These are phyloP conservation scores for Rhododendron ovatum DNA, from an alignment of 148 eudicot genomes.

Conservation along the genomic window DNA sequence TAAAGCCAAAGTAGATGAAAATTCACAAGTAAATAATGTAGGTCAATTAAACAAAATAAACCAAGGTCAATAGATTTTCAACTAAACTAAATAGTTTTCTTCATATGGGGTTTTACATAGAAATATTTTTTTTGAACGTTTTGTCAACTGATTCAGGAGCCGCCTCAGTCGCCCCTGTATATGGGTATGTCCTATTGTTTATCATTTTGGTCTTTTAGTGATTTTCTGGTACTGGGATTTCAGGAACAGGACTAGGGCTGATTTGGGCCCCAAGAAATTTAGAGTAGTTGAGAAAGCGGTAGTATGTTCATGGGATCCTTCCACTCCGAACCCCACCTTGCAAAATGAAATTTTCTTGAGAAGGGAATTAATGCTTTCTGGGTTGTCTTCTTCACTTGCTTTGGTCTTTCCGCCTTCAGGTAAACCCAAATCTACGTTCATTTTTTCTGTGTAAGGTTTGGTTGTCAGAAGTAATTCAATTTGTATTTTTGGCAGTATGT, in stretches of 20 bases:
- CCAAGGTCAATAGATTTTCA: no score
- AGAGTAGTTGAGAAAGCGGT: slow-evolving; percentile 25
- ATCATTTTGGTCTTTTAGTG: background rate
- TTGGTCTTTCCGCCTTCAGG: slow-evolving; percentile 42
- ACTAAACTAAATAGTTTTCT: no score
- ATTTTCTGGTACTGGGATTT: slow-evolving; percentile 8
- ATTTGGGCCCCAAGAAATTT: slow-evolving; percentile 27
- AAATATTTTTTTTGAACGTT: background rate
- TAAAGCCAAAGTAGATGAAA: background rate
- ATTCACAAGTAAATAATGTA: background rate
- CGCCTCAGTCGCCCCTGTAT: background rate
- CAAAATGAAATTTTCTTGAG: slow-evolving; percentile 22
- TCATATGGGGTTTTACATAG: background rate
- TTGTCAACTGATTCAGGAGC: background rate
- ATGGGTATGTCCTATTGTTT: background rate
- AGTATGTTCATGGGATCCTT: slow-evolving; percentile 23
- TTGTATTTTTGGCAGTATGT: background rate
- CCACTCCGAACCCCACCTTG: slow-evolving; percentile 22
- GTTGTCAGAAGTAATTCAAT: background rate
- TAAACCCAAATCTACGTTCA: slow-evolving; percentile 11
- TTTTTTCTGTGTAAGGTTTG: background rate
- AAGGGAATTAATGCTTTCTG: slow-evolving; percentile 66
- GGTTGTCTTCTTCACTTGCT: slow-evolving; percentile 53
- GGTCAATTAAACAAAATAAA: no score
- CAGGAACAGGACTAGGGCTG: slow-evolving; percentile 34